These are phyloP conservation scores for Candida schatavii DNA, from an alignment of 805 yeast genomes.

Conservation along the genomic window DNA sequence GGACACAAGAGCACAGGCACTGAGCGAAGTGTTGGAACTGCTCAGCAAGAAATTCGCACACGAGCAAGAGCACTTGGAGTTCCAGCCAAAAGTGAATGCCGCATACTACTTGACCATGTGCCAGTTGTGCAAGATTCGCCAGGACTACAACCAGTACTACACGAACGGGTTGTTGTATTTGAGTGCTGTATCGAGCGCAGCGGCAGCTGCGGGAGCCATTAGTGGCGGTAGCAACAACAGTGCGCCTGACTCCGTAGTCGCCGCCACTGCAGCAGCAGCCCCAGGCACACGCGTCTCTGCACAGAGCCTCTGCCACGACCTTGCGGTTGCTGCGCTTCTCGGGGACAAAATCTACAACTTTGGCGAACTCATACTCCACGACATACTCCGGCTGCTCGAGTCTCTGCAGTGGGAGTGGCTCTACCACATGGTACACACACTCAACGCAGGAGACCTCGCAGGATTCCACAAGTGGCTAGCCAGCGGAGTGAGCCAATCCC, in stretches of 20 bases:
- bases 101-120: slow-evolving; percentile 81
- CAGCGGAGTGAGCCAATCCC: slow-evolving; percentile 38
- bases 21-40: slow-evolving; percentile 60
- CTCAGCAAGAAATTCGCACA: slow-evolving; percentile 56
- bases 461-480: slow-evolving; percentile 54
- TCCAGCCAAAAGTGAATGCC: slow-evolving; percentile 62
- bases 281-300: slow-evolving; percentile 41
- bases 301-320: slow-evolving; percentile 60
- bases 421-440: slow-evolving; percentile 60
- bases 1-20: slow-evolving; percentile 41
- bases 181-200: slow-evolving; percentile 52
- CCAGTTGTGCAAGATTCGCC: slow-evolving; percentile 67
- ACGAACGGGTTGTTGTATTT: slow-evolving; percentile 77
- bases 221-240: background rate
- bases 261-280: slow-evolving; percentile 69
- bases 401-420: slow-evolving; percentile 64
- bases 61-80: slow-evolving; percentile 21
- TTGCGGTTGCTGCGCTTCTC: slow-evolving; percentile 80
- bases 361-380: slow-evolving; percentile 92
- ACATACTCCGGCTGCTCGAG: slow-evolving; percentile 58
- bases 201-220: too few relatives aligned
- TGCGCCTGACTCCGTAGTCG: background rate
- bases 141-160: slow-evolving; percentile 80
- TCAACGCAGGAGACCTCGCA: slow-evolving; percentile 76
- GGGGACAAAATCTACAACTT: slow-evolving; percentile 94